Percentiles rank a stretch among this genome's conserved stretches.
These are phyloP conservation scores for Alternaria hordeiaustralica DNA, from an alignment of 2,329 filamentous ascomycete species.

Conservation along the genomic window DNA sequence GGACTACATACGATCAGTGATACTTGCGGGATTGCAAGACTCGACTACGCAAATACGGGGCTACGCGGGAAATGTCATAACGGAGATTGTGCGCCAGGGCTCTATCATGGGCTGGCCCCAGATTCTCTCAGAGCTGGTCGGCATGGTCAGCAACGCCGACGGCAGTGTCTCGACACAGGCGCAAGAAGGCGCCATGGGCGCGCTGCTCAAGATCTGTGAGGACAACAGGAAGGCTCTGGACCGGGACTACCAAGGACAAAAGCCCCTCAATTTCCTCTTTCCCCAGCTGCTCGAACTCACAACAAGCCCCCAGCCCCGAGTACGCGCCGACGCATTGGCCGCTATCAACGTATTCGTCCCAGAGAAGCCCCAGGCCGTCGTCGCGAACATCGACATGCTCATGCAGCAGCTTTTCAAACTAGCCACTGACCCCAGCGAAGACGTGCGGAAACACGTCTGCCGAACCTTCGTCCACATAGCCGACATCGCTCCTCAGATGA, in stretches of 20 bases:
- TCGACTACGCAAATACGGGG: conserved; percentile 81
- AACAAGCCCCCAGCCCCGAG: conserved; percentile 74
- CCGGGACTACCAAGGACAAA: conserved; percentile 84
- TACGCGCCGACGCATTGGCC: conserved; percentile 79
- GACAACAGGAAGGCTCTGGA: conserved; percentile 89
- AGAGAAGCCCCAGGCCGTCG: conserved; percentile 80
- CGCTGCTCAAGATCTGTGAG: conserved; percentile 94
- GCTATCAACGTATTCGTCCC: conserved; percentile 93
- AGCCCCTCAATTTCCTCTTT: conserved; percentile 85
- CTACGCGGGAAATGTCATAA: conserved; percentile 91
- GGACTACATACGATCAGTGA: conserved; percentile 77
- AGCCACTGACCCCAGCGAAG: conserved; percentile 75
- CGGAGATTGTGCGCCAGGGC: conserved; percentile 83
- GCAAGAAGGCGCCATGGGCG: conserved; percentile 93
- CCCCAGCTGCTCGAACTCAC: conserved; percentile 91
- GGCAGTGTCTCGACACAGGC: conserved; percentile 72
- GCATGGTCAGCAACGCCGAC: conserved; percentile 74
- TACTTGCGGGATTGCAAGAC: conserved; percentile 82
- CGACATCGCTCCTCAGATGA: conserved; percentile 87
- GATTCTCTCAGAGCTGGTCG: conserved; percentile 80
- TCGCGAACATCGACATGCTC: conserved; percentile 80
- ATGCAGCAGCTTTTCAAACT: conserved; percentile 83
- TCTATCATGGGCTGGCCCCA: conserved; percentile 92
- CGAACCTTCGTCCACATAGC: conserved; percentile 91
- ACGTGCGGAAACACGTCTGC: conserved; percentile 92